Base-by-base conservation (phyloP, 2,329 filamentous ascomycete genomes). In the Corinectria fuckeliana region DNA sequence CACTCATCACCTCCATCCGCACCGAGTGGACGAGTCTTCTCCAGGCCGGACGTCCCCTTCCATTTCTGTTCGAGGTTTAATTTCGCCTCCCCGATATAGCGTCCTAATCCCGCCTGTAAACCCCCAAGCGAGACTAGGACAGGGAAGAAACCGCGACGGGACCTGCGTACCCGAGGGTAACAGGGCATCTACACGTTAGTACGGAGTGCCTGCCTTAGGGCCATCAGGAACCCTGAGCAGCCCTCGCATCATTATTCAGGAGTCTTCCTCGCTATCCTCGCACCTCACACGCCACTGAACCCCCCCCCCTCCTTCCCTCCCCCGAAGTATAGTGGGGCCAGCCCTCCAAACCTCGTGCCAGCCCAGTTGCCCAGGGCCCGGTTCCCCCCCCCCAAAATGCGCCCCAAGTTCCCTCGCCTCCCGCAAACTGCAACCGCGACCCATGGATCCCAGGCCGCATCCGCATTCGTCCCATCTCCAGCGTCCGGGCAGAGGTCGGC, bases 381-480 rank as follows among this genome's bases (percentile, higher is more conserved):
- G 34, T 32, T 50, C 14, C 44, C 56, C 64, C 56, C 14, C 44
- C 56, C 64, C 64, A 60, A 63, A 36, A 62, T 66, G 54, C 48
- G 51, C 54, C 51, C 53, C 51, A 51, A 54, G 50, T 60, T 59
- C 63, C 59, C 58, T 69, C 66, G 62, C 52, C 61, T 69, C 67
- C 67, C 67, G 66, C 65, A 56, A n/a, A 50, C 21, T 14, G 39
- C 39, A 42, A 25, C 39, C 39, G 14, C 57, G 50, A 48, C 57
- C n/a, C 45, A 32, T 13, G 28, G 11, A 26, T 47, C 57, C 32
- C 18, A 18, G 32, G 2, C 32, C 44, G 52, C 50, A 54, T 55
- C 56, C 50, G 44, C 26, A 61, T 66, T 63, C 64, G 56, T 68
- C 54, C 65, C 64, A 66, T 66, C 60, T 65, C 62, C 65, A 68